Percentiles rank a stretch among this genome's conserved stretches.
Evolutionary conservation across 495 filamentous ascomycete species (phyloP).

Genomic region (Penicillium manginii): DNA sequence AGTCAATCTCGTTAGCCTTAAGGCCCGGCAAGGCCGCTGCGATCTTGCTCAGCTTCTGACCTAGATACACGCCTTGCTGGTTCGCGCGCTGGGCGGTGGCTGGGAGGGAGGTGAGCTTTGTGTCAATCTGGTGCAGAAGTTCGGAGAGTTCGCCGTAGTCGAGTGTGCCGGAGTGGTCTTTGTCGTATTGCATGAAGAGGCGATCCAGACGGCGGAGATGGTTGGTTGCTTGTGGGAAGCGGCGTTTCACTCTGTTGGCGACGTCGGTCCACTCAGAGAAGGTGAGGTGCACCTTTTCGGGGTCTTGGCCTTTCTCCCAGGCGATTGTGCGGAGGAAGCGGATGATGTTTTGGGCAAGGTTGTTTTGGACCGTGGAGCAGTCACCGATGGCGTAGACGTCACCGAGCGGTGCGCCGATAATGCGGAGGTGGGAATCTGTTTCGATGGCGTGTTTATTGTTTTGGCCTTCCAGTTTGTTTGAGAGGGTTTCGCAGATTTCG

Average conservation of each 20-base stretch:
- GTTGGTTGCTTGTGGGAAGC: conserved; percentile 90
- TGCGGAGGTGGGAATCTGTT: conserved; percentile 90
- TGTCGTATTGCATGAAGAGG: conserved; percentile 90
- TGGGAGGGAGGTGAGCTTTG: conserved; percentile 81
- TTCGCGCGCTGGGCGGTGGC: conserved; percentile 96
- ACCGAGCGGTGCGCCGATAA: conserved; percentile 88
- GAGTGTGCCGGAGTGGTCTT: conserved; percentile 87
- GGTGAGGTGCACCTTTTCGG: conserved; percentile 77
- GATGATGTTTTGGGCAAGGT: conserved; percentile 83
- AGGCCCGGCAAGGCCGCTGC: conserved; percentile 79
- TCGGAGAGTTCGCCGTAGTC: conserved; percentile 91
- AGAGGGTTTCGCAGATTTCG: conserved; percentile 73
- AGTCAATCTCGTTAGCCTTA: conserved; percentile 73
- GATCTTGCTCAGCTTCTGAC: conserved; percentile 90
- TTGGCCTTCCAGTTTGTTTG: conserved; percentile 74
- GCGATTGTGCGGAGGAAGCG: conserved; percentile 87
- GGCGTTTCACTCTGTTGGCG: conserved; percentile 77
- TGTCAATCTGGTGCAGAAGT: conserved; percentile 87
- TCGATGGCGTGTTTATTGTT: conserved; percentile 91
- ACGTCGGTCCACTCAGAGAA: conserved; percentile 88
- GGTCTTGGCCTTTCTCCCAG: conserved; percentile 89
- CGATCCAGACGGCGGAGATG: conserved; percentile 88
- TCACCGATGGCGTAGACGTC: conserved; percentile 99
- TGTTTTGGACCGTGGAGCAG: conserved; percentile 95
- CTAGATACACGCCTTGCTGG: conserved; percentile 95